Conservation (phyloP, 148 eudicot species). For the Fagopyrum esculentum region DNA sequence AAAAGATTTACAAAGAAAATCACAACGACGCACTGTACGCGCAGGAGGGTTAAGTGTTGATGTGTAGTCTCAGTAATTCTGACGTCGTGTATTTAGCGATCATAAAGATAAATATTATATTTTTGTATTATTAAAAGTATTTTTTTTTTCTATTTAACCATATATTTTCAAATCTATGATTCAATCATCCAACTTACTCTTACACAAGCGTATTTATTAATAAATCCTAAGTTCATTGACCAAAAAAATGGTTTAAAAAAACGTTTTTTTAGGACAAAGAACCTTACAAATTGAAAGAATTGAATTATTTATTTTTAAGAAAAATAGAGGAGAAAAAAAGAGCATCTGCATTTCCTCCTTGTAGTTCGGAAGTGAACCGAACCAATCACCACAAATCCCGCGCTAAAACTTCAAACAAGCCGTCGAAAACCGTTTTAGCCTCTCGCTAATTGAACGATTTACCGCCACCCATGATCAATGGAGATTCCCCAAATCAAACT, state of each 20-base stretch:
- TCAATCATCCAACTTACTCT: no score
- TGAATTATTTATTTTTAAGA: neutral
- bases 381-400: neutral
- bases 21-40: no score
- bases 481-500: neutral
- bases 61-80: no score
- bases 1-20: no score
- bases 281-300: neutral
- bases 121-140: no score
- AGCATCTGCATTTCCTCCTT: neutral
- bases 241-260: neutral
- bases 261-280: neutral
- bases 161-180: no score
- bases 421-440: conserved; percentile 2
- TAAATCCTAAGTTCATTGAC: neutral
- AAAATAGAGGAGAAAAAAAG: neutral
- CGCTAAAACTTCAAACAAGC: conserved; percentile 5
- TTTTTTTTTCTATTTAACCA: no score
- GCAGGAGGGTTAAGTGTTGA: no score
- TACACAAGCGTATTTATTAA: no score
- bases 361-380: neutral
- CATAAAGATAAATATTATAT: no score
- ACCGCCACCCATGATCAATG: conserved; percentile 8
- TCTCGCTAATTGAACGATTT: conserved; percentile 6
- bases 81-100: no score